Conservation (phyloP, 179 eudicot genomes). For the Beta macrorhiza region DNA sequence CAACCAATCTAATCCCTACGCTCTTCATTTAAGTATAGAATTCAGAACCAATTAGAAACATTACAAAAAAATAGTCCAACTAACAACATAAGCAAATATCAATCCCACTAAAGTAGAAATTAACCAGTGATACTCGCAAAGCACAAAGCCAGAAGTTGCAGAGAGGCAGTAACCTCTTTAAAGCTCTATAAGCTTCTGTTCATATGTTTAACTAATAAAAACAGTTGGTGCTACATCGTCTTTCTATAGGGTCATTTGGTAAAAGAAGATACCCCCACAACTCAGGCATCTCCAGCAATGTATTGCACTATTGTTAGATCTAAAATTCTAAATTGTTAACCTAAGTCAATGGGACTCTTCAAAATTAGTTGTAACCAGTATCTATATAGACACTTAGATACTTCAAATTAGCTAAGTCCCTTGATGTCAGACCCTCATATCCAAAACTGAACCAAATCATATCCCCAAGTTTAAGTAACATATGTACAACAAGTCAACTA, state of each 20-base stretch:
- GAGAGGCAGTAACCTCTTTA: not conserved
- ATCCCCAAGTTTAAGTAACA: not conserved
- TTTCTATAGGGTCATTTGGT: not conserved
- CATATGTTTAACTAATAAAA: not conserved
- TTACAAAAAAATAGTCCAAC: too few species aligned
- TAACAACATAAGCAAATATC: too few species aligned
- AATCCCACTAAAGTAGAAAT: too few species aligned
- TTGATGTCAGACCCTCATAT: not conserved
- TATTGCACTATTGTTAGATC: not conserved
- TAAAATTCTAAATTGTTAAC: too few species aligned
- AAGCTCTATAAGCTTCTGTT: not conserved
- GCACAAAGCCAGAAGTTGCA: not conserved
- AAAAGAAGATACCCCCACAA: not conserved
- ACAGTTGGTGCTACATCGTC: not conserved
- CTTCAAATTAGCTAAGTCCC: not conserved
- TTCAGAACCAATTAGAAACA: too few species aligned
- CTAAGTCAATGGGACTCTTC: too few species aligned
- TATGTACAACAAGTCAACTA: not conserved
- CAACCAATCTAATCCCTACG: too few species aligned
- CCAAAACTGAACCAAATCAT: not conserved
- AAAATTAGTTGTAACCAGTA: too few species aligned
- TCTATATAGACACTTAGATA: too few species aligned
- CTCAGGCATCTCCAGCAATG: not conserved
- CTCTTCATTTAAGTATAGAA: too few species aligned
- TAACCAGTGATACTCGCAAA: too few species aligned